phyloP scores from a whole-genome alignment of 305 asterid species.

The Ajuga reptans region DNA sequence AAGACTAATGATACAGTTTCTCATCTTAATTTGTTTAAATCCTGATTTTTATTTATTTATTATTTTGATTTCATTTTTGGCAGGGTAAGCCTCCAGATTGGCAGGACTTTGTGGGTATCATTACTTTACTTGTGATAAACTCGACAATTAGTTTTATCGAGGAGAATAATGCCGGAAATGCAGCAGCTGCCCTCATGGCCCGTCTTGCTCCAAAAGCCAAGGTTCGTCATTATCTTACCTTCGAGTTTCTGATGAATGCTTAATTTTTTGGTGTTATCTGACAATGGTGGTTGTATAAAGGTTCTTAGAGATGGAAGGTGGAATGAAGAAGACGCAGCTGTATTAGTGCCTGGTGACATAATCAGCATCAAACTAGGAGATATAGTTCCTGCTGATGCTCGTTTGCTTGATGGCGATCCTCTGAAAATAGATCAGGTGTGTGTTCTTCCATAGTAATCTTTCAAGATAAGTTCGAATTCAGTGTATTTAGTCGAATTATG shows the following conservation, averaged over 20 bases:
- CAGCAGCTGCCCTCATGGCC: constrained; percentile 99
- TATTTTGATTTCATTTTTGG: constrained; percentile 10
- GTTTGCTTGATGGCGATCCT: constrained; percentile 92
- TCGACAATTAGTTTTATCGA: constrained; percentile 95
- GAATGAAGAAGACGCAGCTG: constrained; percentile 80
- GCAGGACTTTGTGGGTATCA: constrained; percentile 98
- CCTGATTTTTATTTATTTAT: background rate
- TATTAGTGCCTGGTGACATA: constrained; percentile 90
- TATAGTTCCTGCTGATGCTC: constrained; percentile 94
- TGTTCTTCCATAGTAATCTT: constrained; percentile 11
- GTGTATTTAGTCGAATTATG: background rate
- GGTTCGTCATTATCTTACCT: constrained; percentile 28
- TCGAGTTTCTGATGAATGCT: background rate
- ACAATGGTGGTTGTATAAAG: constrained; percentile 34
- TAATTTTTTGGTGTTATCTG: background rate
- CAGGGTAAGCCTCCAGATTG: constrained; percentile 99
- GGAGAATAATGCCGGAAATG: constrained; percentile 98
- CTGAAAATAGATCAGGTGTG: constrained; percentile 88
- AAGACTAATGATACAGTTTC: constrained; percentile 26
- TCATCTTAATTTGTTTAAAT: background rate
- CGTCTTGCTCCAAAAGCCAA: constrained; percentile 97
- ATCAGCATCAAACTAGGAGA: constrained; percentile 90
- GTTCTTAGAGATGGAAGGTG: constrained; percentile 93
- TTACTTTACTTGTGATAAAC: constrained; percentile 79
- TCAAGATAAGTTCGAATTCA: background rate